phyloP scores from a whole-genome alignment of 83 land plant species.

The Isoetes engelmannii region DNA sequence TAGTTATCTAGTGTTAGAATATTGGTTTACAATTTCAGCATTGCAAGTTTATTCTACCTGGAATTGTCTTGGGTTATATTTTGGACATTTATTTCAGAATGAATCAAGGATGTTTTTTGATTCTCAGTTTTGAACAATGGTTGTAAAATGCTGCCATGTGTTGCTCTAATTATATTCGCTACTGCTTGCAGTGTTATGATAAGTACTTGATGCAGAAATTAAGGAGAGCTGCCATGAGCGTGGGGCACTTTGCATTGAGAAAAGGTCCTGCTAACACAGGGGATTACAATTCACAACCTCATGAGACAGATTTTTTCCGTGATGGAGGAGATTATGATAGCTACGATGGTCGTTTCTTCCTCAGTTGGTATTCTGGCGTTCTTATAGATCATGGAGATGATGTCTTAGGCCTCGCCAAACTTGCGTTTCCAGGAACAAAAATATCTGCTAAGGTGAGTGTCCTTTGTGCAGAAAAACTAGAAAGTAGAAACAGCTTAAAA shows the following conservation, averaged over 20 bases:
- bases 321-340: conserved; percentile 92
- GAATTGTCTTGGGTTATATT: too few relatives aligned
- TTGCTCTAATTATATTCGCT: too few relatives aligned
- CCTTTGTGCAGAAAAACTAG: too few relatives aligned
- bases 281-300: conserved; percentile 66
- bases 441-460: conserved; percentile 65
- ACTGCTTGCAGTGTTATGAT: conserved; percentile 73
- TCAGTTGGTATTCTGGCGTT: conserved; percentile 70
- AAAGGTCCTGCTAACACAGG: conserved; percentile 81
- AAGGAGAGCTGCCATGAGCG: conserved; percentile 55
- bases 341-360: conserved; percentile 91
- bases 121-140: too few relatives aligned
- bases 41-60: too few relatives aligned
- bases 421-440: conserved; percentile 64
- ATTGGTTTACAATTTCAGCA: too few relatives aligned
- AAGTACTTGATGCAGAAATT: conserved; percentile 60
- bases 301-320: conserved; percentile 78
- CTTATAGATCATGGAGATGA: conserved; percentile 79
- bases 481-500: too few relatives aligned
- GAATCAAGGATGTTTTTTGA: too few relatives aligned
- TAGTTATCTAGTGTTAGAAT: too few relatives aligned
- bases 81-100: too few relatives aligned
- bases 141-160: too few relatives aligned
- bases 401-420: conserved; percentile 59
- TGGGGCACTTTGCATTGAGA: conserved; percentile 76